A percentile compares a stretch with the other conserved stretches of the same genome.
phyloP scores from a whole-genome alignment of 495 filamentous ascomycete genomes.

The Hamigera avellanea region DNA sequence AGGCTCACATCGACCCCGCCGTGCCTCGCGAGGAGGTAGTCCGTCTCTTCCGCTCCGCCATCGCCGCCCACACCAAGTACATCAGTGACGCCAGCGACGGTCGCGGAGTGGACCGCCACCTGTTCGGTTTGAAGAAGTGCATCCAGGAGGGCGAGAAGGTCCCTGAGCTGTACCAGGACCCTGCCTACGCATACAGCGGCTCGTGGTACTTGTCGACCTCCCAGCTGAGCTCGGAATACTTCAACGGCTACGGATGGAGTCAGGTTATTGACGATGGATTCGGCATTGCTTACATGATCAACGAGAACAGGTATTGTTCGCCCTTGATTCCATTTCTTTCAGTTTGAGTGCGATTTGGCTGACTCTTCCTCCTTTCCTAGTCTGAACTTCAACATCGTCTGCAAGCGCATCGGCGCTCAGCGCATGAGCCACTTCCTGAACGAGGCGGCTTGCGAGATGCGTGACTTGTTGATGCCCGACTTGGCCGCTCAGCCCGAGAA shows the following conservation, averaged over 20 bases:
- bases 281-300: slow-evolving; percentile 99
- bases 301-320: slow-evolving; percentile 62
- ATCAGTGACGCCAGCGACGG: slow-evolving; percentile 81
- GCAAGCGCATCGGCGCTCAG: slow-evolving; percentile 80
- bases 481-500: slow-evolving; percentile 60
- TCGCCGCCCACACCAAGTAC: slow-evolving; percentile 78
- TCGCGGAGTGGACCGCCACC: slow-evolving; percentile 88
- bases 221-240: slow-evolving; percentile 91
- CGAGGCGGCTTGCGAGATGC: slow-evolving; percentile 82
- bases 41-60: slow-evolving; percentile 67
- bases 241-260: slow-evolving; percentile 99
- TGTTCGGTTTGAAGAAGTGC: slow-evolving; percentile 92
- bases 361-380: slow-evolving; percentile 28
- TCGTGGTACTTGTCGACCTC: slow-evolving; percentile 83
- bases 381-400: slow-evolving; percentile 94
- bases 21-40: slow-evolving; percentile 50
- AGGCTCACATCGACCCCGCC: slow-evolving; percentile 60
- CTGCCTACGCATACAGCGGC: slow-evolving; percentile 69
- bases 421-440: slow-evolving; percentile 92
- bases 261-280: slow-evolving; percentile 96
- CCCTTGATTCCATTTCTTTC: not conserved
- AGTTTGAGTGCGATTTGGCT: too few species aligned
- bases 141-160: slow-evolving; percentile 70
- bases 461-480: slow-evolving; percentile 78
- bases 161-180: slow-evolving; percentile 77